Percentiles rank a stretch among this genome's conserved stretches.
Evolutionary conservation across 1,139 yeast genomes (phyloP).

Genomic region (Geotrichum australiense): DNA sequence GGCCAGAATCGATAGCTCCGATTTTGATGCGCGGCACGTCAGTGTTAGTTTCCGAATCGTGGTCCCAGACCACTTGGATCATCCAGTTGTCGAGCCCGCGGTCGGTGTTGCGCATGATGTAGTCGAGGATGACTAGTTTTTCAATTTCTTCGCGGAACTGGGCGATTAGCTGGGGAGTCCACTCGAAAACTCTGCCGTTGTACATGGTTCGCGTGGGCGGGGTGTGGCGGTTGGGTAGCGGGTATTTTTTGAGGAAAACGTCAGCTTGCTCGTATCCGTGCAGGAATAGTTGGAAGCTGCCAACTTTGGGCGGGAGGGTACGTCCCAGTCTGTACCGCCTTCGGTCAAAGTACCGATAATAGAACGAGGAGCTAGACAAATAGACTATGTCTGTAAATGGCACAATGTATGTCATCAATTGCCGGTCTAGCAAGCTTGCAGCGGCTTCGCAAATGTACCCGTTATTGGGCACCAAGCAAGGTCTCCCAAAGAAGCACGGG

Average conservation of each 20-base stretch:
- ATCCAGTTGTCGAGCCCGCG: slow-evolving; percentile 75
- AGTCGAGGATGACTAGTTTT: slow-evolving; percentile 63
- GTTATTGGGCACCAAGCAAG: slow-evolving; percentile 64
- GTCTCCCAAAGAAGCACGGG: slow-evolving; percentile 71
- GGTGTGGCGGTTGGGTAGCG: slow-evolving; percentile 43
- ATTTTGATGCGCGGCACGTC: slow-evolving; percentile 42
- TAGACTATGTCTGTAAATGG: slow-evolving; percentile 59
- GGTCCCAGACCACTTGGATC: slow-evolving; percentile 50
- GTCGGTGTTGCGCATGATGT: slow-evolving; percentile 69
- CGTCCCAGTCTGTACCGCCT: slow-evolving; percentile 24
- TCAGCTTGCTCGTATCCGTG: slow-evolving; percentile 57
- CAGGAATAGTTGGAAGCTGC: slow-evolving; percentile 62
- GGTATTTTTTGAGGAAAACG: slow-evolving; percentile 48
- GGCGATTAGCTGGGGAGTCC: slow-evolving; percentile 47
- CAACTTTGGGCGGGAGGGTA: slow-evolving; percentile 46
- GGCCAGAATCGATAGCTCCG: slow-evolving; percentile 73
- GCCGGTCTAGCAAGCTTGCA: slow-evolving; percentile 58
- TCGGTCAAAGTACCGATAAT: slow-evolving; percentile 47
- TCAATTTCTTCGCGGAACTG: slow-evolving; percentile 61
- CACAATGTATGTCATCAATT: slow-evolving; percentile 52
- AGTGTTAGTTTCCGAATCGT: slow-evolving; percentile 11
- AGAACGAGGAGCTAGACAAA: slow-evolving; percentile 49
- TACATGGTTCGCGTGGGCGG: slow-evolving; percentile 19
- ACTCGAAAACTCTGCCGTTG: slow-evolving; percentile 35
- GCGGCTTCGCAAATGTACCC: slow-evolving; percentile 72